Conservation (phyloP, 2,329 filamentous ascomycete species). For the Paracoccidioides lutzii region DNA sequence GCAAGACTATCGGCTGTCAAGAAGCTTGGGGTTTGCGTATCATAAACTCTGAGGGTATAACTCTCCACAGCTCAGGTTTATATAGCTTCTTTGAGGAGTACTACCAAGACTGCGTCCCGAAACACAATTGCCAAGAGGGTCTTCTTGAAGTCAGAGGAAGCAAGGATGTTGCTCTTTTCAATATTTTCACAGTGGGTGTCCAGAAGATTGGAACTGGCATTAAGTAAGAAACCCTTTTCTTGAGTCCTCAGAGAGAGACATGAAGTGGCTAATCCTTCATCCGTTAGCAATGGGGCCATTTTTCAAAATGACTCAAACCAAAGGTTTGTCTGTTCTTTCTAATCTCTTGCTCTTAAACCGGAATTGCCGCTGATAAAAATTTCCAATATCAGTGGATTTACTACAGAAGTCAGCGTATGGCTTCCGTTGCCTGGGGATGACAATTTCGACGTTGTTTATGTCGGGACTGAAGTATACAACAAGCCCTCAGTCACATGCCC, state of each 20-base stretch:
- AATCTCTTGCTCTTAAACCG: background rate
- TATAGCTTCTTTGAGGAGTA: slow-evolving; percentile 54
- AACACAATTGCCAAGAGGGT: slow-evolving; percentile 36
- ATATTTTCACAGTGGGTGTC: slow-evolving; percentile 15
- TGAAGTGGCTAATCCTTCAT: background rate
- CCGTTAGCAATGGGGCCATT: background rate
- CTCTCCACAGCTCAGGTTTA: slow-evolving; percentile 51
- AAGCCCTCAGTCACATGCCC: background rate
- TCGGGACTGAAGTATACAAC: slow-evolving; percentile 2
- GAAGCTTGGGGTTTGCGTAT: slow-evolving; percentile 53
- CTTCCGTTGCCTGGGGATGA: slow-evolving; percentile 1
- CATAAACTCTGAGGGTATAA: slow-evolving; percentile 41
- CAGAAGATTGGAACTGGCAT: slow-evolving; percentile 10
- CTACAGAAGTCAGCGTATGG: slow-evolving; percentile 2
- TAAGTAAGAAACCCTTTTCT: background rate
- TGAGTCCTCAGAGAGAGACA: background rate
- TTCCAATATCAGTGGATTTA: slow-evolving; percentile 1
- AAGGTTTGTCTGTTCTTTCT: background rate
- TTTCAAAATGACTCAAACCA: slow-evolving; percentile 5
- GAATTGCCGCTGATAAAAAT: background rate
- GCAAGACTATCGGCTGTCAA: slow-evolving; percentile 23
- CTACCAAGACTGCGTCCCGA: slow-evolving; percentile 35
- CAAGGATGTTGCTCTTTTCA: slow-evolving; percentile 14
- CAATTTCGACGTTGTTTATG: slow-evolving; percentile 2
- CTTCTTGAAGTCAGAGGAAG: slow-evolving; percentile 13